Evolutionary conservation across 345 rosid genomes (phyloP).

Genomic region (Moricandia moricandioides): DNA sequence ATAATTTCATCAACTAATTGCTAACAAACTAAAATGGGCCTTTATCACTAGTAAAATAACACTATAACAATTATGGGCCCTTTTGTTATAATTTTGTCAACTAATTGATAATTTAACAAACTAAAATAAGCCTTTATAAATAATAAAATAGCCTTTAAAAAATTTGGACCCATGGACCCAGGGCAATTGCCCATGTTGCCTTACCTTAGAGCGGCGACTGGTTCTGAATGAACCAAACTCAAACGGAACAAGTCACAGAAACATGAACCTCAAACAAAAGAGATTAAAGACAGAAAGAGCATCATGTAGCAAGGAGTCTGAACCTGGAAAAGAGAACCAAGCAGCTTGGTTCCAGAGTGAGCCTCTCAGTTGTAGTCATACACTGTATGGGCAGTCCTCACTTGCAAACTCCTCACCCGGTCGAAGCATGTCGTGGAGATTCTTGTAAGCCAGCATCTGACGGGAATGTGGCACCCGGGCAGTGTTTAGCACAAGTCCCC

Average conservation of each 20-base stretch:
- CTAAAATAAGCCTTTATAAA: too few species aligned
- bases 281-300: neutral
- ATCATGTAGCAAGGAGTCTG: constrained; percentile 11
- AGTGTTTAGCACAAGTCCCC: constrained; percentile 34
- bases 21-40: too few species aligned
- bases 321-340: neutral
- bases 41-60: too few species aligned
- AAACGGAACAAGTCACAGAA: neutral
- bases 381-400: constrained; percentile 15
- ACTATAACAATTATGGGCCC: too few species aligned
- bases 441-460: neutral
- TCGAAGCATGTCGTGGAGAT: neutral
- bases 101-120: too few species aligned
- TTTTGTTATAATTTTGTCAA: too few species aligned
- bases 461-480: constrained; percentile 26
- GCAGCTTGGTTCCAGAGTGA: constrained; percentile 3
- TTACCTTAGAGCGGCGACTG: too few species aligned
- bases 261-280: constrained; percentile 8
- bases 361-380: constrained; percentile 27
- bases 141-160: too few species aligned
- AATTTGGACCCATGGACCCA: too few species aligned
- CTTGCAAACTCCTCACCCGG: neutral
- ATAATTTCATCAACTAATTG: too few species aligned
- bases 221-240: neutral
- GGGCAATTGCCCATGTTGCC: too few species aligned